Evolutionary conservation across 169 alveolate genomes (phyloP), one percentile per base, ranked within the genome.

Genomic region (Cryptosporidium ubiquitum): DNA sequence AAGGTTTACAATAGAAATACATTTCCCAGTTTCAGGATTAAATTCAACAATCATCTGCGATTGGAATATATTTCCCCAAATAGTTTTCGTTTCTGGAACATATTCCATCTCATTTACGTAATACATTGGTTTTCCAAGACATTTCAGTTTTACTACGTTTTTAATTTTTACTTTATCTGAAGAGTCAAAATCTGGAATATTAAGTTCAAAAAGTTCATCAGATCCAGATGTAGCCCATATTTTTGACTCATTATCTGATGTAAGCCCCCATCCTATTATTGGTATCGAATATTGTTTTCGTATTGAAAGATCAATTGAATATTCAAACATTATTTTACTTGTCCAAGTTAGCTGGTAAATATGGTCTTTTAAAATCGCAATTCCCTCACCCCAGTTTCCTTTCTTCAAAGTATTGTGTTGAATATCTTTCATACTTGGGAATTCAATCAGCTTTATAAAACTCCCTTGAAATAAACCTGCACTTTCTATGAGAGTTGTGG

Each of bases 31-130:
- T 39, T 61, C 75, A 7, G 89, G 89, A 61, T 39, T 47, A 47
- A 79, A 44, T 64, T 79, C 89, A n/a, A 79, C 89, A 33, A 79
- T 79, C 14, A 79, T 23, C 16, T 37, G 37, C 10, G 79, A 61
- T 26, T 60, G 66, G 20, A 79, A 79, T 61, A 79, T 79, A 64
- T 79, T 79, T 23, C 89, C 89, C 89, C 89, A 79, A 20, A 79
- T 79, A 1, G 89, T 79, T 37, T 79, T 79, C 23, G 89, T 79
- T 39, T 60, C 75, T 39, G 74, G 69, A 61, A 79, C 33, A 37
- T 79, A 79, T 40, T 79, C 89, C 58, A 79, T 58, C 42, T 79
- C 89, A 61, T 79, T 79, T n/a, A 79, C 75, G 39, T 33, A 20
- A 42, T 20, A 9, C 64, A 79, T 7, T 10, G 89, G 89, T 18